Base-by-base conservation (phyloP, 2,329 filamentous ascomycete genomes). In the Akanthomyces muscarius region DNA sequence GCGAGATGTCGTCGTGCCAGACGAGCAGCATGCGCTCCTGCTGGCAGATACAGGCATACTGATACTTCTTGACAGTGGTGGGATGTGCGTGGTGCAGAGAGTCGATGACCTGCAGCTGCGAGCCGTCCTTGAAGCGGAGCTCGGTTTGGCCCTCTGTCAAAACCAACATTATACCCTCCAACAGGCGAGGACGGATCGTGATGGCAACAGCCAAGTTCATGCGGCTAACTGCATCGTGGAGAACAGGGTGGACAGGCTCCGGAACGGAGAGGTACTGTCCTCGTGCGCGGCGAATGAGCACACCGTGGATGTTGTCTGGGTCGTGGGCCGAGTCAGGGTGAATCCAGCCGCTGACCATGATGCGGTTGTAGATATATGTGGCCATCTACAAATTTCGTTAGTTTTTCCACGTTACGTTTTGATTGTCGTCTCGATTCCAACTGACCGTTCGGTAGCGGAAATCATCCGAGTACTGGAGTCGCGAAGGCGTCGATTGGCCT, bases 181-280 rank as follows among this genome's bases (percentile, higher is more conserved):
- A 78, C 62, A 80, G 79, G 52, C 80, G 75, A 1, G 78, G 78
- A 11, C 75, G 77, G 77, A 83, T 80, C 11, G 81, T 82, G 63
- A 82, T 74, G 16, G 78, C 79, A 41, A 81, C 78, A 18, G 74
- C 72, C 23, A 78, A 73, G 65, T 81, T 80, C 62, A 82, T 73
- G 58, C 74, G 75, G 59, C 76, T 74, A 7, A 80, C 75, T 8
- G 80, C 78, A 4, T 69, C 74, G 13, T 79, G 67, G 10, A 82
- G 71, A 11, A 73, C 66, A 18, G 71, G 71, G 56, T 76, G 71
- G 13, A 79, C 64, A 5, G 70, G 68, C 28, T 75, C 70, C 0
- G 80, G 80, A 50, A 78, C 75, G 16, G 75, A 73, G 33, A 77
- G 71, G 64, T 80, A 81, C 36, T 71, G 70, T 56, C 77, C 77